Conservation (phyloP, 1,284 basidiomycete species). For the Puccinia triticina region DNA sequence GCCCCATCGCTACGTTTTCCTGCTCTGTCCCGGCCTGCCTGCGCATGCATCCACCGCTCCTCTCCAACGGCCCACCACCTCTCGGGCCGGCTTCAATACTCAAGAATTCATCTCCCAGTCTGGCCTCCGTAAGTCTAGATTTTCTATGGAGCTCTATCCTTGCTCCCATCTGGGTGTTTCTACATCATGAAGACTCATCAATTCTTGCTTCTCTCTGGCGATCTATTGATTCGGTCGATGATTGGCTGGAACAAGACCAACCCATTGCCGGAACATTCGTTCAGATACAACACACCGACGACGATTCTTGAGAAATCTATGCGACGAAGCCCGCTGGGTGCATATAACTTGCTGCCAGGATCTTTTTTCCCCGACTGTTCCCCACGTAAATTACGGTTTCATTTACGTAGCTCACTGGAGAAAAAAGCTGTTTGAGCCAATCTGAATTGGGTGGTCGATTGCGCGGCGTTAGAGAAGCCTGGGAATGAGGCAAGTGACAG, state of each 20-base stretch:
- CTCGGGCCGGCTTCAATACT: not conserved
- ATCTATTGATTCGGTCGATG: not conserved
- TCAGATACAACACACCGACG: not conserved
- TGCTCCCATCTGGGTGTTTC: not conserved
- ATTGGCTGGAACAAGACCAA: not conserved
- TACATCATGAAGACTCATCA: not conserved
- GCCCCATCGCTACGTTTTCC: conserved; percentile 19
- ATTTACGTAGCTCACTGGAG: not conserved
- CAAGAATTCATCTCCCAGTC: not conserved
- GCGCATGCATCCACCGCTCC: not conserved
- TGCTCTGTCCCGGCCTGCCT: not conserved
- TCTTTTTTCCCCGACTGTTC: not conserved
- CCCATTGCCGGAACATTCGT: conserved; percentile 5
- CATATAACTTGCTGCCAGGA: too few species aligned
- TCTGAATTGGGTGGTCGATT: too few species aligned
- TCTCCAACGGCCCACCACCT: not conserved
- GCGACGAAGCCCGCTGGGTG: not conserved
- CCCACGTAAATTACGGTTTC: not conserved
- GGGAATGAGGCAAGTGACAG: too few species aligned
- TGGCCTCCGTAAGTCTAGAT: not conserved
- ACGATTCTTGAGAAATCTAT: not conserved
- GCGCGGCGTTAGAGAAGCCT: too few species aligned
- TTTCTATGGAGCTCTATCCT: not conserved
- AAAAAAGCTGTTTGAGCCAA: too few species aligned
- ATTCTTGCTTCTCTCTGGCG: not conserved